Percentiles rank a stretch among this genome's conserved stretches.
Evolutionary conservation across 2,329 filamentous ascomycete genomes (phyloP).

Genomic region (Neopestalotiopsis clavispora): DNA sequence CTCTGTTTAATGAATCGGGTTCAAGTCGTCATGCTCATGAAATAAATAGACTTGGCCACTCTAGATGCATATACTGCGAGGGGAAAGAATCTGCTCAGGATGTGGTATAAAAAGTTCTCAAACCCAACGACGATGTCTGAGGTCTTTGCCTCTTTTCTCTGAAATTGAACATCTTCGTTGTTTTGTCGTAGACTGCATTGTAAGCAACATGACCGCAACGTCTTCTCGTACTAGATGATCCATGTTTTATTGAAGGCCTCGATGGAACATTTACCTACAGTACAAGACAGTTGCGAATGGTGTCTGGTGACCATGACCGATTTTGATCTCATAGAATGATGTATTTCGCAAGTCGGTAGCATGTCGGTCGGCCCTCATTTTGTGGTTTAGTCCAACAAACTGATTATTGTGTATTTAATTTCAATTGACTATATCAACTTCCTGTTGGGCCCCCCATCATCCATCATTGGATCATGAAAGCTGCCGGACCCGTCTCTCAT

Average conservation of each 20-base stretch:
- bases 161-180: too few relatives aligned
- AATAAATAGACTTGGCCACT: conserved; percentile 6
- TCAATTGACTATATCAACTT: conserved; percentile 1
- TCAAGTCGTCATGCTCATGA: conserved; percentile 19
- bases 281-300: too few relatives aligned
- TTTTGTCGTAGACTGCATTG: too few relatives aligned
- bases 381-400: not conserved
- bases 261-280: too few relatives aligned
- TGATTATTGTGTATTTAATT: not conserved
- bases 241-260: too few relatives aligned
- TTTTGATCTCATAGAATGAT: too few relatives aligned
- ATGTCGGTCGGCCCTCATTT: not conserved
- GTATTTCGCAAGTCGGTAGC: not conserved
- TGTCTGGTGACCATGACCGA: too few relatives aligned
- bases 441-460: not conserved
- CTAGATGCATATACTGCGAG: not conserved
- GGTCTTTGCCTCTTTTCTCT: too few relatives aligned
- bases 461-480: not conserved
- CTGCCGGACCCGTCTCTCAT: not conserved
- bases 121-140: too few relatives aligned
- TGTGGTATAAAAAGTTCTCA: too few relatives aligned
- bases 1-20: conserved; percentile 16
- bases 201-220: too few relatives aligned
- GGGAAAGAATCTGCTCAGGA: not conserved
- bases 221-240: too few relatives aligned